Conservation (phyloP, 2,329 filamentous ascomycete genomes). For the Penicillium psychrosexuale region DNA sequence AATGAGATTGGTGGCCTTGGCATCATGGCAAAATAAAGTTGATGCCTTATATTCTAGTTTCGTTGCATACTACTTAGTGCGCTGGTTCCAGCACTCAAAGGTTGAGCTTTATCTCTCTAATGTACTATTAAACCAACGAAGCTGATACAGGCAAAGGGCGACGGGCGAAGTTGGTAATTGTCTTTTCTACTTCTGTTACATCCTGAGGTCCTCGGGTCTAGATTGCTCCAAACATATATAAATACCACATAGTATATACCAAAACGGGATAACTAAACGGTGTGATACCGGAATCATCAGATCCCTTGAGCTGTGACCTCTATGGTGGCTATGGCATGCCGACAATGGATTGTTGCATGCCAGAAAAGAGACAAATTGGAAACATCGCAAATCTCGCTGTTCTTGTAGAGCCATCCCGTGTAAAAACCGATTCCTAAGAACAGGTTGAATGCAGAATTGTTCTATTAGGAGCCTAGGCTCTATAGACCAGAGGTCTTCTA, state of each 20-base stretch:
- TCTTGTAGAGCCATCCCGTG: neutral
- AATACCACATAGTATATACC: neutral
- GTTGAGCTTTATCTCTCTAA: neutral
- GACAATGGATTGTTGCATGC: too few relatives aligned
- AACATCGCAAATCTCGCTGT: neutral
- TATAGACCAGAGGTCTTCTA: neutral
- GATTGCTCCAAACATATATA: neutral
- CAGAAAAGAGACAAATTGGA: neutral
- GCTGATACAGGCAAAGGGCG: neutral
- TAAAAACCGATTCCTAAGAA: neutral
- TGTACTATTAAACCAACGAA: too few relatives aligned
- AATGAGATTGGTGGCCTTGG: neutral
- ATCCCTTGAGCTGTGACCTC: neutral
- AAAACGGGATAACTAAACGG: neutral
- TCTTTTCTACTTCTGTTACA: neutral
- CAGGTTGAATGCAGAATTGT: neutral
- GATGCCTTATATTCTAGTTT: neutral
- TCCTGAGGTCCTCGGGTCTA: neutral
- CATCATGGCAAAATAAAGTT: neutral
- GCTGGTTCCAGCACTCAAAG: neutral
- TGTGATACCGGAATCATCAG: neutral
- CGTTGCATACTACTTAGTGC: neutral
- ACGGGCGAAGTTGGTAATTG: neutral
- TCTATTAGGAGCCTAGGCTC: neutral
- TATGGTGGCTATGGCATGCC: too few relatives aligned